Conservation (phyloP, 768 basidiomycete species). For the Podaxis sp. region DNA sequence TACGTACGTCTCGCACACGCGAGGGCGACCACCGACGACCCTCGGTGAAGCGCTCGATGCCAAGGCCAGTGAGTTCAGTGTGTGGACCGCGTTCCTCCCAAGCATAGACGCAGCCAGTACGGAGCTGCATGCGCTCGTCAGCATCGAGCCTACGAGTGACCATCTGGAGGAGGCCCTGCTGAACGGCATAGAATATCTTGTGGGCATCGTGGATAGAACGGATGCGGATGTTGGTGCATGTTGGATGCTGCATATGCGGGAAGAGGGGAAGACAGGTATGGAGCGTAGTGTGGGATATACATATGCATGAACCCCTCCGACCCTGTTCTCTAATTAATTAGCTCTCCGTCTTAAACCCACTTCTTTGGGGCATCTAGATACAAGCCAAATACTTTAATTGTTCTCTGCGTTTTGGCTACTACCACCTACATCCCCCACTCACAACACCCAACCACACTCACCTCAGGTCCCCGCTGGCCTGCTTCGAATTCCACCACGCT, state of each 20-base stretch:
- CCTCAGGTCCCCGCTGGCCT: neutral
- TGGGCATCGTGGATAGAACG: conserved; percentile 78
- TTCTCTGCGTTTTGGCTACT: neutral
- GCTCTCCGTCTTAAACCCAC: conserved; percentile 19
- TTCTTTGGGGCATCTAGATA: conserved; percentile 4
- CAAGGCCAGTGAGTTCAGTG: conserved; percentile 73
- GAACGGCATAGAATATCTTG: conserved; percentile 76
- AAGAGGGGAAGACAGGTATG: conserved; percentile 16
- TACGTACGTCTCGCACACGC: conserved; percentile 74
- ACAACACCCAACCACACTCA: neutral
- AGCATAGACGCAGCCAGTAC: conserved; percentile 55
- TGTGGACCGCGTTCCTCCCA: conserved; percentile 80
- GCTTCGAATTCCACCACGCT: neutral
- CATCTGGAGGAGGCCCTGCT: conserved; percentile 62
- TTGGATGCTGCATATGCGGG: conserved; percentile 65
- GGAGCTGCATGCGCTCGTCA: conserved; percentile 64
- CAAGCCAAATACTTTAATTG: conserved; percentile 7
- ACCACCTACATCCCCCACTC: neutral
- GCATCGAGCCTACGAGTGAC: conserved; percentile 77
- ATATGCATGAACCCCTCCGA: conserved; percentile 14
- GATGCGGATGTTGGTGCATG: conserved; percentile 70
- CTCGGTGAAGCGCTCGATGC: conserved; percentile 85
- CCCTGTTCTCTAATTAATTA: conserved; percentile 24
- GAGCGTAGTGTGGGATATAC: conserved; percentile 12
- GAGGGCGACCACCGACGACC: conserved; percentile 83